phyloP scores from a whole-genome alignment of 257 asterid genomes.

The Solanum gandarillasii region DNA sequence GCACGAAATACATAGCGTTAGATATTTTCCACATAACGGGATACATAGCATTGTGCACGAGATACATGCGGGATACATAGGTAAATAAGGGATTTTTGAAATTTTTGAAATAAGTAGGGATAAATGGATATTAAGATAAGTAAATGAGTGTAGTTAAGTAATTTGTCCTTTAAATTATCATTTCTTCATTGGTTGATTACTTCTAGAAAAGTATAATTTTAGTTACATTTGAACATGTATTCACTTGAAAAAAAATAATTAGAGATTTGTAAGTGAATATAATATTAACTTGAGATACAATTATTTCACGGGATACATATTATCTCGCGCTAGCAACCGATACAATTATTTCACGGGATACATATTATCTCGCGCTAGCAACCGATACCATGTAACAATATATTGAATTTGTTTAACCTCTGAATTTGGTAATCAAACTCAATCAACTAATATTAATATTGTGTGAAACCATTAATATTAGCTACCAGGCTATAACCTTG shows the following conservation, averaged over 20 bases:
- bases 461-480: background rate
- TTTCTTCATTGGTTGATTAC: background rate
- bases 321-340: accelerated
- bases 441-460: background rate
- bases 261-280: background rate
- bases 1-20: too few species aligned
- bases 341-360: background rate
- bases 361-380: background rate
- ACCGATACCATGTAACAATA: background rate
- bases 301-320: background rate
- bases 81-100: too few species aligned
- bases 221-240: background rate
- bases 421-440: background rate
- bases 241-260: background rate
- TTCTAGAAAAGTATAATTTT: too few species aligned
- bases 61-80: too few species aligned
- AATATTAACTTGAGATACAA: background rate
- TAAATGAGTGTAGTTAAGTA: too few species aligned
- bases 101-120: too few species aligned
- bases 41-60: too few species aligned
- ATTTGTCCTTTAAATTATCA: background rate
- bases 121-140: too few species aligned
- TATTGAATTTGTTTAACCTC: background rate
- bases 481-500: background rate
- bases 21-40: too few species aligned